Conservation (phyloP, 1,284 basidiomycete genomes). For the Apiotrichum sp. region DNA sequence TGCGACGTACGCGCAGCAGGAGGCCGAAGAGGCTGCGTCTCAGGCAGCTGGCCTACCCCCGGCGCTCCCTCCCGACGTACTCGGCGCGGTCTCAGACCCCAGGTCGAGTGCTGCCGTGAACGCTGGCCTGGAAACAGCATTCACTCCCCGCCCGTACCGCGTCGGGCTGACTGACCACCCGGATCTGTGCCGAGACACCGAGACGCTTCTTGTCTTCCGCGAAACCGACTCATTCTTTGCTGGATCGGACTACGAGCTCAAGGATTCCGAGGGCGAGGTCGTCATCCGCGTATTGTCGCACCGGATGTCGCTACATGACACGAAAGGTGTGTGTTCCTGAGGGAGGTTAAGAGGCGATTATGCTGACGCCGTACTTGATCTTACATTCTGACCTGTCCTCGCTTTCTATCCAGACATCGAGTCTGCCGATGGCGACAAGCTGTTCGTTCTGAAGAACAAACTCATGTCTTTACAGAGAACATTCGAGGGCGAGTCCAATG, state of each 20-base stretch:
- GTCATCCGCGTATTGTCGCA: constrained; percentile 37
- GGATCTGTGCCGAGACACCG: background rate
- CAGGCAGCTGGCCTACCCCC: background rate
- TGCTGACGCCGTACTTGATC: too few relatives aligned
- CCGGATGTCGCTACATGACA: constrained; percentile 31
- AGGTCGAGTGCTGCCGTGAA: background rate
- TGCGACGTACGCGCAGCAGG: background rate
- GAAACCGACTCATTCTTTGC: background rate
- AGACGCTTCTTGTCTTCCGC: background rate
- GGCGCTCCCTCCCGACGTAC: background rate
- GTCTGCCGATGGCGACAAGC: constrained; percentile 18
- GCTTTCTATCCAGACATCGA: background rate
- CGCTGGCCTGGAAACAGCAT: background rate
- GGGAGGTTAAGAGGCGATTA: too few relatives aligned
- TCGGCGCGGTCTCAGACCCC: background rate
- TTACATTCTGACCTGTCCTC: too few relatives aligned
- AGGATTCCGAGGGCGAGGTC: constrained; percentile 33
- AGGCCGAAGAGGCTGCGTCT: background rate
- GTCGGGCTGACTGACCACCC: background rate
- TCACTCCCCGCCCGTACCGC: background rate
- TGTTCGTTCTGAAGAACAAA: constrained; percentile 38
- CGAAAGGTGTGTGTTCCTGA: background rate
- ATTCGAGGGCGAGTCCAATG: constrained; percentile 26
- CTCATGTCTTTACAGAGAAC: constrained; percentile 29
- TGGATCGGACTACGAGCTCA: constrained; percentile 32